Evolutionary conservation across 106 monocot species (phyloP).

Genomic region (Platanthera zijinensis): DNA sequence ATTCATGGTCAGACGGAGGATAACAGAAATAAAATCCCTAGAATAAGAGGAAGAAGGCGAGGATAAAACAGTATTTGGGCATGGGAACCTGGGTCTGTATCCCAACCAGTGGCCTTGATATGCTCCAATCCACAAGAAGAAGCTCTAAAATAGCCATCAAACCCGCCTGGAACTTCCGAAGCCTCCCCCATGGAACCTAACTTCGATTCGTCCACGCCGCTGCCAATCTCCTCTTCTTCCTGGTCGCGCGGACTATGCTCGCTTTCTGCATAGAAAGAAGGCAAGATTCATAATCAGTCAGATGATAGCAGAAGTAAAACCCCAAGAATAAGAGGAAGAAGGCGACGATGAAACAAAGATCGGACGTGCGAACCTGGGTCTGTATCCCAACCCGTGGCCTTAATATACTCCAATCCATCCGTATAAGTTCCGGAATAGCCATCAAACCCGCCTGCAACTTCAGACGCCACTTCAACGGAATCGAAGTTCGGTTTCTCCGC

Average conservation of each 20-base stretch:
- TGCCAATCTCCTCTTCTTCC: no score
- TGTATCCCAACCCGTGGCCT: slow-evolving; percentile 13
- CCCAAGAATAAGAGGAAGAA: no score
- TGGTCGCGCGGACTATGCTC: no score
- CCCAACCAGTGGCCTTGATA: slow-evolving; percentile 13
- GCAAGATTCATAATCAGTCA: not conserved
- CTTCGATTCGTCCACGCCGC: not conserved
- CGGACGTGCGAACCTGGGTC: not conserved
- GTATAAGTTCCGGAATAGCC: not conserved
- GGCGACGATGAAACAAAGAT: no score
- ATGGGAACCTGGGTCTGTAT: not conserved
- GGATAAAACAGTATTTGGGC: no score
- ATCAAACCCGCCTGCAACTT: not conserved
- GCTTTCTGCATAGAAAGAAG: no score
- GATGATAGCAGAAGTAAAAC: no score
- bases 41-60: no score
- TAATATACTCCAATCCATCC: not conserved
- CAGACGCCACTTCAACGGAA: not conserved
- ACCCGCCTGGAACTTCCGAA: not conserved
- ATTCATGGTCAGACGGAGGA: no score
- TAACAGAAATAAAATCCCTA: no score
- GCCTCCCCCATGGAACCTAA: not conserved
- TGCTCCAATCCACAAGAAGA: not conserved
- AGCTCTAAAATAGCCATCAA: not conserved
- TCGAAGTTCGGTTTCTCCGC: not conserved